Conservation (phyloP, 257 asterid genomes). For the Solanum dulcamara region DNA sequence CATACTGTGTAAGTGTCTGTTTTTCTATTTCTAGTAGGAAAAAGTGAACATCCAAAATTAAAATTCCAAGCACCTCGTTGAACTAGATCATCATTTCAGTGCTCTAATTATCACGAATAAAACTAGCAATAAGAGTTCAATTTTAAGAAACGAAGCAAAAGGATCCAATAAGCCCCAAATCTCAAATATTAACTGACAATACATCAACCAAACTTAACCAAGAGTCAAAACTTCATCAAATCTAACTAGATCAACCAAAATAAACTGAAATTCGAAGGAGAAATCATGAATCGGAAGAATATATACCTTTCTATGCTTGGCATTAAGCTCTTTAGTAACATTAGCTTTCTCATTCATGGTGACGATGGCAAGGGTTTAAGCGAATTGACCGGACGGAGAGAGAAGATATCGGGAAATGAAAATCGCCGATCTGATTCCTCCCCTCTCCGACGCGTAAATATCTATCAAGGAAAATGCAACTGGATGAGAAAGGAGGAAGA, state of each 20-base stretch:
- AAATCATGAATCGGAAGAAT: neutral
- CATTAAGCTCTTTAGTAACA: constrained; percentile 96
- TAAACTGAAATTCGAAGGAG: neutral
- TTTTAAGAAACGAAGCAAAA: neutral
- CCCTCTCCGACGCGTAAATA: neutral
- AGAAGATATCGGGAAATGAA: constrained; percentile 3
- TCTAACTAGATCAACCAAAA: constrained; percentile 2
- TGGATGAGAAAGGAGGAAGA: constrained; percentile 3
- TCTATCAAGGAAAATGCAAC: constrained; percentile 3
- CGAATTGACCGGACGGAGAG: neutral
- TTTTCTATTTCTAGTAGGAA: neutral
- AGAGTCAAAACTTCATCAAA: neutral
- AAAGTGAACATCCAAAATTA: neutral
- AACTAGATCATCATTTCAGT: neutral
- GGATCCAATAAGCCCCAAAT: neutral
- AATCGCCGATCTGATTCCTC: constrained; percentile 20
- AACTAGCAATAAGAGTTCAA: neutral
- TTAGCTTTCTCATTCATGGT: constrained; percentile 90
- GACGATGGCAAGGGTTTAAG: neutral
- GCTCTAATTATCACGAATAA: neutral
- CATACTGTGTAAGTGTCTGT: neutral
- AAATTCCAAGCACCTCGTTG: neutral
- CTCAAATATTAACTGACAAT: neutral
- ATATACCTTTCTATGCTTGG: constrained; percentile 80
- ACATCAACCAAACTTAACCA: neutral